Conservation (phyloP, 1,284 basidiomycete species). For the Irpex sp. region DNA sequence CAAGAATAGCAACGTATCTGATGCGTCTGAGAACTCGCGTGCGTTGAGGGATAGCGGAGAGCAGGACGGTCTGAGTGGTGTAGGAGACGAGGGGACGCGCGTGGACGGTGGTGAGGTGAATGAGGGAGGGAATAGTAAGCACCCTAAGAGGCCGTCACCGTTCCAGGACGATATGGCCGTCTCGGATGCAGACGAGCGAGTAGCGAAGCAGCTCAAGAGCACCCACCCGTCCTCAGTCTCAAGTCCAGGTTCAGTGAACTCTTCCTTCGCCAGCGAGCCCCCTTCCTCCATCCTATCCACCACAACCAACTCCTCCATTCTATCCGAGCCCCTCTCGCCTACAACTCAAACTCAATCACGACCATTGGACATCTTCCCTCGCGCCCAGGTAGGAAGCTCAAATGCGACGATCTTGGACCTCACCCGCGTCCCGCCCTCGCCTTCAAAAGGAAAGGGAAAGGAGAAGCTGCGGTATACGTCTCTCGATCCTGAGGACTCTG, state of each 20-base stretch:
- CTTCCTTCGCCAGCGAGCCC: not conserved
- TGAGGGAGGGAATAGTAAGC: not conserved
- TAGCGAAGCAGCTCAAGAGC: not conserved
- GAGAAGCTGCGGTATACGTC: constrained; percentile 15
- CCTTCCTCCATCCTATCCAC: not conserved
- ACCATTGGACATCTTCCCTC: not conserved
- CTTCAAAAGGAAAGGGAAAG: constrained; percentile 11
- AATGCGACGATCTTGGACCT: constrained; percentile 4
- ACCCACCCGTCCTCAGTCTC: not conserved
- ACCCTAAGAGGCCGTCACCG: not conserved
- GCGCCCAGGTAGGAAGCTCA: not conserved
- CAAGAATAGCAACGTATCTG: not conserved
- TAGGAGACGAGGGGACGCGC: not conserved
- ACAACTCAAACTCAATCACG: not conserved
- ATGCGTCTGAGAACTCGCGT: too few species aligned
- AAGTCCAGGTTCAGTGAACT: not conserved
- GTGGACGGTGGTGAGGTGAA: not conserved
- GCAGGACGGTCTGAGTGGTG: not conserved
- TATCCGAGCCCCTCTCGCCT: not conserved
- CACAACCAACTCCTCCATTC: not conserved
- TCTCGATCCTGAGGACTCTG: constrained; percentile 7
- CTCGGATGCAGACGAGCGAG: not conserved
- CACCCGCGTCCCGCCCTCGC: constrained; percentile 14
- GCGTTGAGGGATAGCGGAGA: not conserved
- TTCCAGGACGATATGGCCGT: not conserved